Base-by-base conservation (phyloP, 441 rosid genomes). In the Pelargonium citronellum region DNA sequence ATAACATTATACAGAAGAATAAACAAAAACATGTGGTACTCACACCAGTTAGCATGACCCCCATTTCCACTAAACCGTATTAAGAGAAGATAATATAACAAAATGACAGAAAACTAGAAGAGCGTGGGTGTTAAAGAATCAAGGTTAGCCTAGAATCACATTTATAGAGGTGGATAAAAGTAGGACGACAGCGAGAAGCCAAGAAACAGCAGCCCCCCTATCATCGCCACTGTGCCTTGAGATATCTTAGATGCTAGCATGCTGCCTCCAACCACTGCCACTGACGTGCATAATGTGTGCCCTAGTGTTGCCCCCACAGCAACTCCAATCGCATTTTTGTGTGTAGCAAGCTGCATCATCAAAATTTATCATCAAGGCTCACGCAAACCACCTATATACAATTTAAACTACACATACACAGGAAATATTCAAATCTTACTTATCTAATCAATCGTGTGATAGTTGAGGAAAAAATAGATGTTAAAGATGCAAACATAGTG, bases 251-350 rank as follows among this genome's bases (percentile, higher is more conserved):
- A 86, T 39, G 99, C 99, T 22, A 95, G 78, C 93, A 95, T 85
- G 85, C 99, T 95, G 71, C 99, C 99, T 66, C 99, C 99, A 34
- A 95, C 86, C 75, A 95, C 99, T 2, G 99, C 99, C 73, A 95
- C 11, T 0, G 99, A 95, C 7, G 97, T 95, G 73, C 99, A 95
- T 9, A 93, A 60, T 0, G 95, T 79, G 78, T 86, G 94, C 71
- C 99, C 99, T 64, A 91, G 2, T 0, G 82, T 81, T 24, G 99
- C 98, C n/a, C 98, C 99, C 2, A 95, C 75, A 0, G 98, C 99
- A 43, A 95, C 99, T 66, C 98, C 99, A 65, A 95, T 4, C 0
- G 98, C 98, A 72, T 92, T 92, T 80, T 92, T 95, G 89, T 92
- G 99, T 0, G 99, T 89, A 64, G 99, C 99, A 71, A 95, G 83